Evolutionary conservation across 2,329 filamentous ascomycete genomes (phyloP).

Genomic region (Calonectria pseudoreteaudii): DNA sequence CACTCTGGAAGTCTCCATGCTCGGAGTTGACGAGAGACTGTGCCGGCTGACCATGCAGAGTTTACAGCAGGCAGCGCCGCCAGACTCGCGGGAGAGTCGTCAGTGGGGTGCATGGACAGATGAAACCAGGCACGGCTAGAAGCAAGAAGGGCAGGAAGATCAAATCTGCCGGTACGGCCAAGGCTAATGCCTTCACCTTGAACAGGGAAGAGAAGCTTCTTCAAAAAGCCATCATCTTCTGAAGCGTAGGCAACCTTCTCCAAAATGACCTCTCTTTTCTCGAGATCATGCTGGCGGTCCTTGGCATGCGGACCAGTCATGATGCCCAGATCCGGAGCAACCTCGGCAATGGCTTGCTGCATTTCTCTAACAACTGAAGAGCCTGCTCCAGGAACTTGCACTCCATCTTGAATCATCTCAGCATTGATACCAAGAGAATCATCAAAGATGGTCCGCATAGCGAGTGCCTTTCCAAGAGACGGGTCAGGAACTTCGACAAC

Average conservation of each 20-base stretch:
- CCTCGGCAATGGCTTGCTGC: slow-evolving; percentile 82
- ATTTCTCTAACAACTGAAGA: slow-evolving; percentile 89
- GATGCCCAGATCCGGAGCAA: slow-evolving; percentile 83
- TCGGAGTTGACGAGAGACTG: slow-evolving; percentile 91
- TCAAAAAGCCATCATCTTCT: slow-evolving; percentile 85
- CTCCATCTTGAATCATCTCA: slow-evolving; percentile 96
- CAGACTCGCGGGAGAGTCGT: slow-evolving; percentile 81
- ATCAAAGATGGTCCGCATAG: slow-evolving; percentile 91
- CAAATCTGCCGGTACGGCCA: slow-evolving; percentile 82
- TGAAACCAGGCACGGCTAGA: slow-evolving; percentile 97
- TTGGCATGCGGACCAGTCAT: slow-evolving; percentile 74
- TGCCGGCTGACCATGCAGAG: slow-evolving; percentile 93
- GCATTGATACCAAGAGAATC: slow-evolving; percentile 92
- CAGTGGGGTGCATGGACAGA: slow-evolving; percentile 89
- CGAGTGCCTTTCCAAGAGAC: slow-evolving; percentile 85
- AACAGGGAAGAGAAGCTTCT: slow-evolving; percentile 83
- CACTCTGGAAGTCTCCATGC: slow-evolving; percentile 96
- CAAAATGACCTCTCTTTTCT: slow-evolving; percentile 84
- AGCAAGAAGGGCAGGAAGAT: slow-evolving; percentile 78
- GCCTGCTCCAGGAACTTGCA: slow-evolving; percentile 79
- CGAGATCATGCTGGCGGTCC: slow-evolving; percentile 81
- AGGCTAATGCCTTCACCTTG: slow-evolving; percentile 83
- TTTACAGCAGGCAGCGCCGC: slow-evolving; percentile 78
- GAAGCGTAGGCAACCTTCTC: slow-evolving; percentile 89
- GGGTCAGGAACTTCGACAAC: slow-evolving; percentile 87